Conservation (phyloP, 495 filamentous ascomycete species). For the Xylaria curta region DNA sequence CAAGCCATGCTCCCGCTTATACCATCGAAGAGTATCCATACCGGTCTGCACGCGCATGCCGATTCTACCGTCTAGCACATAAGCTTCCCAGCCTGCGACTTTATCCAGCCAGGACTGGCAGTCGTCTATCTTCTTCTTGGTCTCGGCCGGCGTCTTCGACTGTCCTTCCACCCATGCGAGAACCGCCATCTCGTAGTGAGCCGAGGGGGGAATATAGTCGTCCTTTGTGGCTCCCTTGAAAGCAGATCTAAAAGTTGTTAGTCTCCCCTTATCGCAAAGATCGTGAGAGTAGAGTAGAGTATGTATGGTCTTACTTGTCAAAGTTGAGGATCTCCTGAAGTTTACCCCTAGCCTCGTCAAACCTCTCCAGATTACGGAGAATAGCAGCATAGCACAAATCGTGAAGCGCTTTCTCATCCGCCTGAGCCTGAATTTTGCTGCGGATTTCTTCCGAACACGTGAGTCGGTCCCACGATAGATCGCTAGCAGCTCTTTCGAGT, state of each 20-base stretch:
- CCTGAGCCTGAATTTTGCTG: conserved; percentile 69
- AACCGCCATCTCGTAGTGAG: conserved; percentile 89
- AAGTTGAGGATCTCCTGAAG: conserved; percentile 68
- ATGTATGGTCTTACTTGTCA: conserved; percentile 54
- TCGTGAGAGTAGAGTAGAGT: background rate
- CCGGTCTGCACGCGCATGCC: conserved; percentile 85
- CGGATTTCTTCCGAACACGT: conserved; percentile 58
- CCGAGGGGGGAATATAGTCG: conserved; percentile 79
- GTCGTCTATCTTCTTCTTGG: conserved; percentile 56
- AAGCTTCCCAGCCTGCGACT: conserved; percentile 82
- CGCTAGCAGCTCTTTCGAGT: conserved; percentile 66
- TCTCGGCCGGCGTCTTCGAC: conserved; percentile 22
- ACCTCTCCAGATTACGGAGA: conserved; percentile 64
- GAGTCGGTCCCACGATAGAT: conserved; percentile 67
- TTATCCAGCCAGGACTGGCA: conserved; percentile 78
- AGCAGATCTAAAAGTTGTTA: conserved; percentile 46
- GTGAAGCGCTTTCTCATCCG: conserved; percentile 78
- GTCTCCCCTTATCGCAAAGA: background rate
- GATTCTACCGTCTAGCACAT: conserved; percentile 84
- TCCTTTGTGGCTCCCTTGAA: conserved; percentile 81
- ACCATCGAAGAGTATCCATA: conserved; percentile 76
- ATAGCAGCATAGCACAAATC: conserved; percentile 71
- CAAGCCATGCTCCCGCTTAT: conserved; percentile 56
- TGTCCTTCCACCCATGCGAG: conserved; percentile 72
- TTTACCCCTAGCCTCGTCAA: conserved; percentile 67